Evolutionary conservation across 192 early-diverging fungal species (phyloP).

Genomic region (Piromyces sp.): DNA sequence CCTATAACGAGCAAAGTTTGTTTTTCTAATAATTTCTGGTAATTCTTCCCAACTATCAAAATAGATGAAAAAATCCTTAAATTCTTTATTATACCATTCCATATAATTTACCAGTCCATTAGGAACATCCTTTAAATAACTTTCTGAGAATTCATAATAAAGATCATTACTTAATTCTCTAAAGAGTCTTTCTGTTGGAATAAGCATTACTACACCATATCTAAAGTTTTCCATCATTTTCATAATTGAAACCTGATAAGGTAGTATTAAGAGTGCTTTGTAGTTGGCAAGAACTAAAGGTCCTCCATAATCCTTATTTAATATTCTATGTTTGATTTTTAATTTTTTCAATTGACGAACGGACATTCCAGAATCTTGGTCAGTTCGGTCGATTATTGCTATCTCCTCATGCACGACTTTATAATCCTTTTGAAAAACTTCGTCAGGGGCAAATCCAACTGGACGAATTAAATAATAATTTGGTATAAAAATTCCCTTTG

Average conservation of each 20-base stretch:
- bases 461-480: not conserved
- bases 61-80: not conserved
- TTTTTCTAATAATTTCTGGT: not conserved
- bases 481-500: not conserved
- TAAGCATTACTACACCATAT: not conserved
- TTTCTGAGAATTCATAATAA: not conserved
- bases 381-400: not conserved
- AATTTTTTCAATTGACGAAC: not conserved
- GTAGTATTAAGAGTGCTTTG: not conserved
- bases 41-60: not conserved
- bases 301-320: not conserved
- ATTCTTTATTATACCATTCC: not conserved
- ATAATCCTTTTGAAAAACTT: not conserved
- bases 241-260: no score
- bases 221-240: not conserved
- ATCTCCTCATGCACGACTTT: not conserved
- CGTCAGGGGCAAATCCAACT: not conserved
- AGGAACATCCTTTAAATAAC: not conserved
- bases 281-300: not conserved
- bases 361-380: not conserved
- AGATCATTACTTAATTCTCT: not conserved
- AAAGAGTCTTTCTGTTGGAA: not conserved
- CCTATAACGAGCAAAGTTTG: not conserved
- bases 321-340: not conserved
- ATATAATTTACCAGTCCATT: not conserved